phyloP scores from a whole-genome alignment of 192 early-diverging fungal genomes.

The Backusella sp. region DNA sequence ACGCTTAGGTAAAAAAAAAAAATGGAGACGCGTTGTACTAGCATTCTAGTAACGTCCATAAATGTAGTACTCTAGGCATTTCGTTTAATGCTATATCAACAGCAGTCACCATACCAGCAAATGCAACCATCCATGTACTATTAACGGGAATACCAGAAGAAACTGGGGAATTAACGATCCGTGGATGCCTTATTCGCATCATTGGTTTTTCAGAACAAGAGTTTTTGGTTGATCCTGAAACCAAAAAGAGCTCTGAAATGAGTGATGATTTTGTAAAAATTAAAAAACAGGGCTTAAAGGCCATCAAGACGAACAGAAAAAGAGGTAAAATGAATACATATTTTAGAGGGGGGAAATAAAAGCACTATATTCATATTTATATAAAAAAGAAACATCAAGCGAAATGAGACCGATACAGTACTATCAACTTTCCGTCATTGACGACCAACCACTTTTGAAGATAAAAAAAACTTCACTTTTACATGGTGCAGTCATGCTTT shows the following conservation, averaged over 20 bases:
- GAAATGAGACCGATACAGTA: constrained; percentile 11
- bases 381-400: constrained; percentile 1
- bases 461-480: constrained; percentile 57
- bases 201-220: constrained; percentile 55
- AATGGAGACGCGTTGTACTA: background rate
- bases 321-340: background rate
- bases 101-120: constrained; percentile 66
- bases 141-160: constrained; percentile 63
- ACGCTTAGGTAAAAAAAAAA: constrained; percentile 43
- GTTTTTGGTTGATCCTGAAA: constrained; percentile 35
- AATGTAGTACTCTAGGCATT: constrained; percentile 57
- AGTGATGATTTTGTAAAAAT: constrained; percentile 11
- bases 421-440: constrained; percentile 51
- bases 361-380: background rate
- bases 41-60: background rate
- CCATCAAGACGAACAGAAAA: constrained; percentile 17
- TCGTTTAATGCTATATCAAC: constrained; percentile 56
- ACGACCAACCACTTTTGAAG: constrained; percentile 66
- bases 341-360: background rate
- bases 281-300: constrained; percentile 17
- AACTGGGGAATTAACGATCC: constrained; percentile 59
- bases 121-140: constrained; percentile 58
- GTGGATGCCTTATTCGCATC: constrained; percentile 59
- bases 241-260: background rate
- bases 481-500: constrained; percentile 76